Evolutionary conservation across 148 eudicot species (phyloP).

Genomic region (Chenopodium suecicum): DNA sequence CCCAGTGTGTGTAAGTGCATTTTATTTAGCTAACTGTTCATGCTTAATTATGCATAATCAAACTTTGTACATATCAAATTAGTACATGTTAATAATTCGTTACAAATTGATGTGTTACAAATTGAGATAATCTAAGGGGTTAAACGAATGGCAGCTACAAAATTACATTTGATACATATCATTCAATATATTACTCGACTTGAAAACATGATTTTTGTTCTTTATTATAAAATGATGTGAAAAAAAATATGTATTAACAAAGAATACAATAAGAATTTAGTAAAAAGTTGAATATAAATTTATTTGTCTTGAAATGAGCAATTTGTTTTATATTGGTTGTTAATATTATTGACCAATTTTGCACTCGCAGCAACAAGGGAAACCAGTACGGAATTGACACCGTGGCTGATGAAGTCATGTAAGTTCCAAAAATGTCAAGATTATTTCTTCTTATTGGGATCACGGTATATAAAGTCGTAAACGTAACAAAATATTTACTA

Average conservation of each 20-base stretch:
- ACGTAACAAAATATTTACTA: too few species aligned
- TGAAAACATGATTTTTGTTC: too few species aligned
- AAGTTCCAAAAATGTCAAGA: not conserved
- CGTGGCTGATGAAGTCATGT: slow-evolving; percentile 39
- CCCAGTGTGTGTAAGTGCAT: slow-evolving; percentile 48
- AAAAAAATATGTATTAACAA: too few species aligned
- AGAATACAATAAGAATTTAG: too few species aligned
- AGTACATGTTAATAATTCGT: not conserved
- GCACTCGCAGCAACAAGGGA: slow-evolving; percentile 52
- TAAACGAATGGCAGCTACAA: too few species aligned
- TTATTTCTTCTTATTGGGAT: not conserved
- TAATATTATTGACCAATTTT: not conserved
- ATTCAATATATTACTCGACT: too few species aligned
- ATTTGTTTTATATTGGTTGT: not conserved
- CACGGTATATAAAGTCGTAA: too few species aligned
- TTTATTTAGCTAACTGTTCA: not conserved
- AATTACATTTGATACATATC: too few species aligned
- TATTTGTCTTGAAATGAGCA: too few species aligned
- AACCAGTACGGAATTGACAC: slow-evolving; percentile 33
- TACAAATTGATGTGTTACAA: not conserved
- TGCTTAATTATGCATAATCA: not conserved
- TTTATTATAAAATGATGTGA: too few species aligned
- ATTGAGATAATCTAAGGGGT: too few species aligned
- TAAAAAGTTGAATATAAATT: too few species aligned
- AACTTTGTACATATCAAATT: not conserved